A percentile compares a stretch with the other conserved stretches of the same genome.
Conservation (phyloP, 1,284 basidiomycete species). For the Pyrrhoderma lamaoense region DNA sequence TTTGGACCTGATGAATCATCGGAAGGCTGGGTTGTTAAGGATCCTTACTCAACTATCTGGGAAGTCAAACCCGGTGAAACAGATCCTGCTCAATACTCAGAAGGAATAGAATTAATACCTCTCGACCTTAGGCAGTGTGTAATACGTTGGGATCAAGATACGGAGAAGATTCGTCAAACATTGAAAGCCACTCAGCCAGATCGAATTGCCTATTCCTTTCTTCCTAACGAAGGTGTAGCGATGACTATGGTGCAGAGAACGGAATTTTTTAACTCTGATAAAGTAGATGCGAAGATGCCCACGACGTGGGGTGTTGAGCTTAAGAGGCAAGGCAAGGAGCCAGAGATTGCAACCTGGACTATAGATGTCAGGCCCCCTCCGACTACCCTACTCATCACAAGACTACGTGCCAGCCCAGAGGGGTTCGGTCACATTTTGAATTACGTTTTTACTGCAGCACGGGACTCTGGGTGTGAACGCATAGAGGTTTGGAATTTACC, state of each 20-base stretch:
- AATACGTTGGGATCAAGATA: conserved; percentile 15
- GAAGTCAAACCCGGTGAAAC: conserved; percentile 17
- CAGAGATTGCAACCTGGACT: conserved; percentile 46
- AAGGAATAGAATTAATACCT: background rate
- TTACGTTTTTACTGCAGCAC: conserved; percentile 34
- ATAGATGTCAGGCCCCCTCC: conserved; percentile 34
- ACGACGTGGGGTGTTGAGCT: conserved; percentile 8
- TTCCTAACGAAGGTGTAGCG: conserved; percentile 15
- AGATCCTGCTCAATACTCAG: background rate
- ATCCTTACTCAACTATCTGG: conserved; percentile 40
- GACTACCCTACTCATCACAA: conserved; percentile 42
- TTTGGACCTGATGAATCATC: conserved; percentile 33
- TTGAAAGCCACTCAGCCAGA: background rate
- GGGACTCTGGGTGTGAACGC: conserved; percentile 31
- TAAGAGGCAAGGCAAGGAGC: background rate
- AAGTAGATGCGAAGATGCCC: conserved; percentile 17
- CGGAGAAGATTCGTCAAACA: conserved; percentile 18
- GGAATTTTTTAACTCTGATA: conserved; percentile 34
- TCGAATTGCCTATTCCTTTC: conserved; percentile 10
- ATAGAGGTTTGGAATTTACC: conserved; percentile 54
- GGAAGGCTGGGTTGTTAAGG: conserved; percentile 43
- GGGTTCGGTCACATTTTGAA: conserved; percentile 28
- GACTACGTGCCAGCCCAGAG: conserved; percentile 32
- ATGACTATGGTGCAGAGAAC: conserved; percentile 19
- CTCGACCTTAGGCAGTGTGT: conserved; percentile 7